phyloP scores from a whole-genome alignment of 2,329 filamentous ascomycete genomes.

The Paecilomyces dactylethromorphus region DNA sequence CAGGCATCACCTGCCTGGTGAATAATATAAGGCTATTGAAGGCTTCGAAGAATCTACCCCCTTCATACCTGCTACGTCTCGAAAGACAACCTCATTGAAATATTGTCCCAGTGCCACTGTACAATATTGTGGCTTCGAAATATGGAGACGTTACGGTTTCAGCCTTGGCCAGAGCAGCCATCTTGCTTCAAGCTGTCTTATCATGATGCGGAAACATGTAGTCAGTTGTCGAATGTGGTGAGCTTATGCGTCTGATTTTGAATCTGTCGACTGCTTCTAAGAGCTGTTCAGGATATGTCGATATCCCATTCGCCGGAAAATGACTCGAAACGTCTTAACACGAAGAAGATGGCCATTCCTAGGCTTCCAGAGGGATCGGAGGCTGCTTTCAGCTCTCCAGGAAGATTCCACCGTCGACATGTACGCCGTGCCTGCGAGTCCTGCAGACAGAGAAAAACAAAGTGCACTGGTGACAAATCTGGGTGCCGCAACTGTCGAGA shows the following conservation, averaged over 20 bases:
- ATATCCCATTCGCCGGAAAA: slow-evolving; percentile 14
- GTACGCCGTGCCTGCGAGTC: slow-evolving; percentile 38
- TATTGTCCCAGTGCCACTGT: not conserved
- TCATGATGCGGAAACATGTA: slow-evolving; percentile 23
- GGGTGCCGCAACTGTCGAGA: slow-evolving; percentile 39
- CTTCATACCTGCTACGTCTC: not conserved
- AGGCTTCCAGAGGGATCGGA: slow-evolving; percentile 27
- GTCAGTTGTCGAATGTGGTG: slow-evolving; percentile 22
- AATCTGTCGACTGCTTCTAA: not conserved
- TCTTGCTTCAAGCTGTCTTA: slow-evolving; percentile 24
- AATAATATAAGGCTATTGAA: not conserved
- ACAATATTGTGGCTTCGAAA: slow-evolving; percentile 5
- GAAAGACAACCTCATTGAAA: not conserved
- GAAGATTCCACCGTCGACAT: slow-evolving; percentile 29
- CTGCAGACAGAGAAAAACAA: slow-evolving; percentile 40
- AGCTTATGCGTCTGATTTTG: slow-evolving; percentile 2
- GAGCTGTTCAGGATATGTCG: slow-evolving; percentile 16
- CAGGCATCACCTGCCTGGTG: not conserved
- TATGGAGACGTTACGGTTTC: slow-evolving; percentile 23
- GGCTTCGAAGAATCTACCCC: not conserved
- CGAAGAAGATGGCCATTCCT: slow-evolving; percentile 31
- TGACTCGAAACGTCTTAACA: slow-evolving; percentile 13
- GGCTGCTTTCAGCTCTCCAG: slow-evolving; percentile 24
- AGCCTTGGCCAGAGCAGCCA: slow-evolving; percentile 24
- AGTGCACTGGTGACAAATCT: slow-evolving; percentile 40